Evolutionary conservation across 2,329 filamentous ascomycete species (phyloP).

Genomic region (Aspergillus sp.): DNA sequence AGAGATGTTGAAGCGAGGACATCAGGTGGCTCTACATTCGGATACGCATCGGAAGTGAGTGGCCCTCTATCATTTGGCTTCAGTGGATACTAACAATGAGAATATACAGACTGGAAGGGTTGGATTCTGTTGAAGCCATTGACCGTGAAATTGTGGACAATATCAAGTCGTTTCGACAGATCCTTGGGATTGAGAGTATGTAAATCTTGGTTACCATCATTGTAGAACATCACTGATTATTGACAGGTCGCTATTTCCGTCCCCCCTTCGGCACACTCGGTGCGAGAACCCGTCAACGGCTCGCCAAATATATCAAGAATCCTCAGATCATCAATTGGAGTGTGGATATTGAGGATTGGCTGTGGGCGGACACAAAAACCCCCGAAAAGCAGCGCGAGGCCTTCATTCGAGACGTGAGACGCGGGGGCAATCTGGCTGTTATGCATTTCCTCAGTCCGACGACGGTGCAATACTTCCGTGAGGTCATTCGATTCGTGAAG

Average conservation of each 20-base stretch:
- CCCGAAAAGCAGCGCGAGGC: conserved; percentile 68
- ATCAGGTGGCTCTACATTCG: conserved; percentile 69
- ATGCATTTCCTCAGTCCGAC: conserved; percentile 69
- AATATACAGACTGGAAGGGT: conserved; percentile 38
- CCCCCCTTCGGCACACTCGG: conserved; percentile 70
- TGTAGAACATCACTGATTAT: neutral
- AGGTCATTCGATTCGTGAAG: conserved; percentile 68
- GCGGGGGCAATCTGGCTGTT: conserved; percentile 66
- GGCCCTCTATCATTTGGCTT: neutral
- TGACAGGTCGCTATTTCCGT: conserved; percentile 62
- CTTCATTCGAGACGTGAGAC: conserved; percentile 64
- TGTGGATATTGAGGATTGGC: conserved; percentile 71
- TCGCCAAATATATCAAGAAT: conserved; percentile 55
- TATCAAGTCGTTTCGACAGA: conserved; percentile 33
- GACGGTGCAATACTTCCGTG: conserved; percentile 64
- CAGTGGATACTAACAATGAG: neutral
- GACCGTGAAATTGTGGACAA: conserved; percentile 41
- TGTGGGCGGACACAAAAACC: conserved; percentile 63
- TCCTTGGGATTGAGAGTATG: conserved; percentile 39
- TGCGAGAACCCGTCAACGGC: conserved; percentile 64
- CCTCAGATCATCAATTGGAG: conserved; percentile 68
- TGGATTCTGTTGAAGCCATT: conserved; percentile 35
- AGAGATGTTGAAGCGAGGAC: conserved; percentile 63
- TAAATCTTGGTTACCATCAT: neutral
- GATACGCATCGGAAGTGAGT: conserved; percentile 66